Conservation (phyloP, 2,329 filamentous ascomycete species). For the Kalmusia sp. region DNA sequence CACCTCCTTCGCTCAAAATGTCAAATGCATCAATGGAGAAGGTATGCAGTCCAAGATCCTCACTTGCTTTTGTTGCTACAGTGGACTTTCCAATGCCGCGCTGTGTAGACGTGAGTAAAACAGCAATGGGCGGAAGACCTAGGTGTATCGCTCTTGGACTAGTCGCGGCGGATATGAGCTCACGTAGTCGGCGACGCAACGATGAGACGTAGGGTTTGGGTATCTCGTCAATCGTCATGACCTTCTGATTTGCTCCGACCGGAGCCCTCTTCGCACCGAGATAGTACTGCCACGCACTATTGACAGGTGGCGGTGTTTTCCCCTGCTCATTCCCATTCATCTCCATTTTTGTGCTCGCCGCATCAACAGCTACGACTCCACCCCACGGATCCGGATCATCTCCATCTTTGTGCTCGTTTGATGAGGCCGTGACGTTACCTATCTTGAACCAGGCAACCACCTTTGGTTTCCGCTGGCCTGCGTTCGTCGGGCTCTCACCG, state of each 20-base stretch:
- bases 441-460: conserved; percentile 91
- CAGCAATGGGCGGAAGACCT: conserved; percentile 84
- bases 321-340: conserved; percentile 88
- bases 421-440: conserved; percentile 63
- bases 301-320: conserved; percentile 76
- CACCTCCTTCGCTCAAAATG: conserved; percentile 88
- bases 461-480: conserved; percentile 30
- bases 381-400: conserved; percentile 80
- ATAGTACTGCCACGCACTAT: conserved; percentile 89
- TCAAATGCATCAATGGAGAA: conserved; percentile 93
- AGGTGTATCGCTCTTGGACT: conserved; percentile 86
- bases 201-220: conserved; percentile 53
- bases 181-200: conserved; percentile 71
- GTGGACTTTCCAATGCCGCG: conserved; percentile 92
- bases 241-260: conserved; percentile 62
- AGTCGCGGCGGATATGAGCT: conserved; percentile 86
- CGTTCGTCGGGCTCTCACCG: conserved; percentile 22
- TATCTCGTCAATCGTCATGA: conserved; percentile 54
- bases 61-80: conserved; percentile 76
- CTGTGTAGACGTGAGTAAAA: conserved; percentile 89
- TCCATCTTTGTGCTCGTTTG: conserved; percentile 62
- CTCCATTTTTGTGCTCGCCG: conserved; percentile 84
- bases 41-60: conserved; percentile 87
- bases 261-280: conserved; percentile 76
- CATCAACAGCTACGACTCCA: conserved; percentile 84